Evolutionary conservation across 1,284 basidiomycete species (phyloP).

Genomic region (Leccinum solheimii): DNA sequence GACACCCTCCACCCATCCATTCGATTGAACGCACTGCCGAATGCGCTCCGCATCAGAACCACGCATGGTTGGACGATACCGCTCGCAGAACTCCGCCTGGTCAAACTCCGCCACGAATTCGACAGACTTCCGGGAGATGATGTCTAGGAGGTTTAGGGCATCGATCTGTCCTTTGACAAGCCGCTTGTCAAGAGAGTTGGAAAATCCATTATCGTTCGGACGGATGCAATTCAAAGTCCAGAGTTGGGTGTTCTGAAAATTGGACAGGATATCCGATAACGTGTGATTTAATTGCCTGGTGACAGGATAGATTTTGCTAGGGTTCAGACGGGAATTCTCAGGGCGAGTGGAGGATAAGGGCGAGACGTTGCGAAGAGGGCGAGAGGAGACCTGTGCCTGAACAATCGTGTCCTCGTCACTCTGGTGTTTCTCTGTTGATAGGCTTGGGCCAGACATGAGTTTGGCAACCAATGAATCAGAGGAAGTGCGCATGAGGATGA

Average conservation of each 20-base stretch:
- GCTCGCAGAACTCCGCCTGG: constrained; percentile 69
- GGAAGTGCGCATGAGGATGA: constrained; percentile 74
- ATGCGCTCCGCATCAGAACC: constrained; percentile 70
- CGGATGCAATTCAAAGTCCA: constrained; percentile 87
- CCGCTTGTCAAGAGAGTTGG: constrained; percentile 87
- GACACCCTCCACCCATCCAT: constrained; percentile 73
- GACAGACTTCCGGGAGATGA: constrained; percentile 60
- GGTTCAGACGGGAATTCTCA: constrained; percentile 57
- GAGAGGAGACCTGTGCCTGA: constrained; percentile 87
- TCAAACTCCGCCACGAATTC: constrained; percentile 74
- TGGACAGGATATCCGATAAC: constrained; percentile 66
- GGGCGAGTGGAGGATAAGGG: constrained; percentile 44
- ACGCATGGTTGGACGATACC: constrained; percentile 75
- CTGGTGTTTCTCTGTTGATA: constrained; percentile 82
- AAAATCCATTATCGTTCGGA: constrained; percentile 85
- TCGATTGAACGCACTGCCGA: constrained; percentile 67
- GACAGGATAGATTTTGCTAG: constrained; percentile 76
- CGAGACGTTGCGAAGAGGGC: constrained; percentile 59
- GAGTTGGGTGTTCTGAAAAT: constrained; percentile 62
- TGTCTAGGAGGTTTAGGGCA: constrained; percentile 72
- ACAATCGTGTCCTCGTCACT: constrained; percentile 84
- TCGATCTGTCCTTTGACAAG: constrained; percentile 81
- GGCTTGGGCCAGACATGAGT: constrained; percentile 83
- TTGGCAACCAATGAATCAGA: constrained; percentile 80
- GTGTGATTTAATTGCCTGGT: constrained; percentile 83